These are phyloP conservation scores for Artemisia annua DNA, from an alignment of 129 eudicot genomes.

Conservation along the genomic window DNA sequence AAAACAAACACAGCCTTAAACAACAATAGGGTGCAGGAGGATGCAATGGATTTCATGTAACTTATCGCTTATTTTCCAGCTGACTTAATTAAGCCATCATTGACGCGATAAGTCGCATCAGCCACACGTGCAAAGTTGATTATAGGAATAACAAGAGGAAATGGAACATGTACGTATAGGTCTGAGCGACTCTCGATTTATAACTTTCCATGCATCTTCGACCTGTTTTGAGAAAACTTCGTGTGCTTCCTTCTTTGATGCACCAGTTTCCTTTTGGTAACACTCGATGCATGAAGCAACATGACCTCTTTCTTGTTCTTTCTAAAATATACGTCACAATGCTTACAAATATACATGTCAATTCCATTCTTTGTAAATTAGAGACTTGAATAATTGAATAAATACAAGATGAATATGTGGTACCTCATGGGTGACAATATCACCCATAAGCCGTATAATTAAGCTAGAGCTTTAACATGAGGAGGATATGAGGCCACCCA, in stretches of 20 bases:
- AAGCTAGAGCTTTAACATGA: conserved; percentile 8
- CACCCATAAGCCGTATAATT: conserved; percentile 27
- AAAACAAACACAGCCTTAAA: too few species aligned
- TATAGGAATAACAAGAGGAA: background rate
- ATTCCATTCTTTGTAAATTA: background rate
- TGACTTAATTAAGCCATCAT: conserved; percentile 32
- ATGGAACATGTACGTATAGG: background rate
- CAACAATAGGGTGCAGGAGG: conserved; percentile 11
- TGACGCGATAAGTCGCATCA: conserved; percentile 22
- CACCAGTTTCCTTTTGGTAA: conserved; percentile 6
- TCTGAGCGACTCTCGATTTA: conserved; percentile 19
- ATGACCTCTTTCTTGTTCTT: conserved; percentile 17
- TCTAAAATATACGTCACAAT: background rate
- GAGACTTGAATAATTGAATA: background rate
- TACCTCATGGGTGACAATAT: conserved; percentile 40
- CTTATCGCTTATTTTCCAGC: conserved; percentile 14
- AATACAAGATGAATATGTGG: background rate
- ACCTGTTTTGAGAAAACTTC: conserved; percentile 18
- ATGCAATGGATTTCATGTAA: conserved; percentile 11
- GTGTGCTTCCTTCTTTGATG: conserved; percentile 13
- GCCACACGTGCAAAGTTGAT: conserved; percentile 30
- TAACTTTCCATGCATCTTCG: conserved; percentile 42
- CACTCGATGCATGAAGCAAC: conserved; percentile 10
- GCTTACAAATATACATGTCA: background rate
- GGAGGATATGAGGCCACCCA: conserved; percentile 25